Base-by-base conservation (phyloP, 1,139 yeast species). In the Saccharomyces hybrid region DNA sequence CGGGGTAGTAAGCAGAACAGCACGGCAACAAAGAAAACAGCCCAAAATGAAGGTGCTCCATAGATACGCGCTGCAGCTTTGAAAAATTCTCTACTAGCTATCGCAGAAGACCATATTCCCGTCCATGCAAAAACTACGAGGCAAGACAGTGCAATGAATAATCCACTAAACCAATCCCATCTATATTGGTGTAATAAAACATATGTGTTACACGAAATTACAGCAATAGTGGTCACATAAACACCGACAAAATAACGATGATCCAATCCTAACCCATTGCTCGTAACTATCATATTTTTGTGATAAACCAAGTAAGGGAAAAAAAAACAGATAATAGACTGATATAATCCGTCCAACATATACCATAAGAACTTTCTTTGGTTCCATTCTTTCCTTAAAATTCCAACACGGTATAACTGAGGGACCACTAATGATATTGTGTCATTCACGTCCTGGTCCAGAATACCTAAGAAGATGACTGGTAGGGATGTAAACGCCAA, bases 401-500 rank as follows among this genome's bases (percentile, higher is more conserved):
- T 90, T 62, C 99, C 99, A 5, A 85, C 78, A 56, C 86, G 81
- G 72, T 93, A 93, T 41, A 93, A 73, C 68, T 90, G 95, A 0
- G 99, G 99, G n/a, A 89, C 95, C 53, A 88, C 76, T 59, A 93
- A 68, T 4, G 96, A 86, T 26, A 90, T 85, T 59, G 81, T 80
- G 57, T 88, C 96, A 60, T 80, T 79, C 42, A 91, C 96, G 73
- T 93, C 99, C 71, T 93, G 98, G 73, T 93, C 99, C 61, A 93
- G 78, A 38, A 91, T 81, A 56, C 96, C 98, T 74, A 93, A 74
- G 66, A 90, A 83, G 53, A 93, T 91, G 56, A 93, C 91, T 0
- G 99, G 98, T 58, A 91, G 75, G 4, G 98, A 90, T 0, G 99
- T 91, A 67, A 90, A 93, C 8, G 96, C 98, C 78, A 93, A 79